phyloP scores from a whole-genome alignment of 2,329 filamentous ascomycete genomes.

The Penicillium sp. region DNA sequence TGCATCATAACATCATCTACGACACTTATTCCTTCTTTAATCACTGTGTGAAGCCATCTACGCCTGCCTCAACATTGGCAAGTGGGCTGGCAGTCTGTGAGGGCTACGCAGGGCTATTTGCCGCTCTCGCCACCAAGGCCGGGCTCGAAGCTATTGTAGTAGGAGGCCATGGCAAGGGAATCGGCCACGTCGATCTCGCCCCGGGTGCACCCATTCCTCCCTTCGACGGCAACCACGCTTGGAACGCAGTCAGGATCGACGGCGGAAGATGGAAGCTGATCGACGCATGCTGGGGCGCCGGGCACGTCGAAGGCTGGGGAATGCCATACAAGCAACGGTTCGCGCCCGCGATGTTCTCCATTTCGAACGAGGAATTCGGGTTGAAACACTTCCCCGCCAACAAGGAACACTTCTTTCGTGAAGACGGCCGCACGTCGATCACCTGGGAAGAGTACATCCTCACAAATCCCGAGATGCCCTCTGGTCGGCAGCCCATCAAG shows the following conservation, averaged over 20 bases:
- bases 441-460: slow-evolving; percentile 81
- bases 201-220: slow-evolving; percentile 66
- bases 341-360: slow-evolving; percentile 58
- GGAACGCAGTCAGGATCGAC: slow-evolving; percentile 90
- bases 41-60: slow-evolving; percentile 63
- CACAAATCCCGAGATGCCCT: slow-evolving; percentile 53
- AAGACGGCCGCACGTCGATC: slow-evolving; percentile 61
- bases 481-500: slow-evolving; percentile 40
- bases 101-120: slow-evolving; percentile 82
- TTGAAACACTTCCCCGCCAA: slow-evolving; percentile 74
- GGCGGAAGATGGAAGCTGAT: slow-evolving; percentile 85
- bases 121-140: slow-evolving; percentile 71
- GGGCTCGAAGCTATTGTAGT: slow-evolving; percentile 76
- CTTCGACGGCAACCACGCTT: slow-evolving; percentile 69
- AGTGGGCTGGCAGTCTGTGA: slow-evolving; percentile 83
- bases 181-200: slow-evolving; percentile 62
- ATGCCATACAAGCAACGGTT: slow-evolving; percentile 67
- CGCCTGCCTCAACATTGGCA: slow-evolving; percentile 69
- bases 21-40: slow-evolving; percentile 77
- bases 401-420: slow-evolving; percentile 66
- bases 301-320: slow-evolving; percentile 57
- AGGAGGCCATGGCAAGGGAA: slow-evolving; percentile 81
- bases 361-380: slow-evolving; percentile 76
- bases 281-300: slow-evolving; percentile 91
- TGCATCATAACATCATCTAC: slow-evolving; percentile 89